A percentile compares a stretch with the other conserved stretches of the same genome.
phyloP scores from a whole-genome alignment of 2,329 filamentous ascomycete species.

The Fusarium fujikuroi region DNA sequence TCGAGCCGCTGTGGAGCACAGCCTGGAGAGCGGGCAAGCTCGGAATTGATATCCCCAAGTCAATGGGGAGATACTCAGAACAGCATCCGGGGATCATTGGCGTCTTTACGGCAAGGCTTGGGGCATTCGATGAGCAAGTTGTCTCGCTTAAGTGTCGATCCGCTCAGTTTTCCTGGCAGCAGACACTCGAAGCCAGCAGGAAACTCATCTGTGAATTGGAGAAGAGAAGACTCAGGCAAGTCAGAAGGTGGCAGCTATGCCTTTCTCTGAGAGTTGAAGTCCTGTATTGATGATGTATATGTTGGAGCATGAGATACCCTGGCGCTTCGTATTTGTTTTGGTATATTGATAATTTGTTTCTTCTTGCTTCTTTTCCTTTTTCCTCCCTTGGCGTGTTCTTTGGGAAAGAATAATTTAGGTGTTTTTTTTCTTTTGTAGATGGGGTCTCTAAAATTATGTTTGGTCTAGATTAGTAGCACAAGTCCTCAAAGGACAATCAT shows the following conservation, averaged over 20 bases:
- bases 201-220: conserved; percentile 25
- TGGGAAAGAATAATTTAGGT: background rate
- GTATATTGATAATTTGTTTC: background rate
- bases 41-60: conserved; percentile 39
- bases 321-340: background rate
- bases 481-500: background rate
- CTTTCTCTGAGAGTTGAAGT: conserved; percentile 34
- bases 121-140: conserved; percentile 18
- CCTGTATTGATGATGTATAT: background rate
- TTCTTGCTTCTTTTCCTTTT: background rate
- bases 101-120: conserved; percentile 30
- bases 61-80: conserved; percentile 42
- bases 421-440: background rate
- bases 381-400: background rate
- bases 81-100: conserved; percentile 33
- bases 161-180: conserved; percentile 21
- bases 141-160: conserved; percentile 28
- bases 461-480: background rate
- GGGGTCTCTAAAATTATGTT: background rate
- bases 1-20: conserved; percentile 30
- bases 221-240: conserved; percentile 32
- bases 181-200: conserved; percentile 19
- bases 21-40: conserved; percentile 36
- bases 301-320: conserved; percentile 24
- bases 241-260: conserved; percentile 41